Conservation (phyloP, 305 asterid genomes). For the Fraxinus xanthoxyloides region DNA sequence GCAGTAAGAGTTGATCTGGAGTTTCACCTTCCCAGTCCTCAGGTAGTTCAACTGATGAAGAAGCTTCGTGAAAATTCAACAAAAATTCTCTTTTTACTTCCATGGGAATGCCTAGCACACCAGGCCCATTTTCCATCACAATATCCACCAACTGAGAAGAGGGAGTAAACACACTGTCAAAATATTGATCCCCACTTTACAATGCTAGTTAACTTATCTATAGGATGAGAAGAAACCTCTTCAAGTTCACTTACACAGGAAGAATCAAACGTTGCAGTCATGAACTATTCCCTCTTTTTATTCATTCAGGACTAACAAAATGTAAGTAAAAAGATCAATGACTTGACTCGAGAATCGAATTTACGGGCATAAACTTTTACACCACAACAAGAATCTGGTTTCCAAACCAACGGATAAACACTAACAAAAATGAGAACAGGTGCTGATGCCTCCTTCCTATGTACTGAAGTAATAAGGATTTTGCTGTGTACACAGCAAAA, state of each 20-base stretch:
- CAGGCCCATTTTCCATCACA: constrained; percentile 67
- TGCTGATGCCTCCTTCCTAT: background rate
- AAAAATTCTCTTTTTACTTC: constrained; percentile 71
- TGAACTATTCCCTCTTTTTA: background rate
- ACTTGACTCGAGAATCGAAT: background rate
- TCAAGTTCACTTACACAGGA: background rate
- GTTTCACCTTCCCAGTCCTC: constrained; percentile 95
- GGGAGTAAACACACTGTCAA: constrained; percentile 15
- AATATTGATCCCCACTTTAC: background rate
- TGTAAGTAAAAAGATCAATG: background rate
- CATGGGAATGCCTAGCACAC: constrained; percentile 59
- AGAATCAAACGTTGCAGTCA: background rate
- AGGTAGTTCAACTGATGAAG: constrained; percentile 59
- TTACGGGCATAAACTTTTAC: background rate
- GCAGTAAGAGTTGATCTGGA: constrained; percentile 72
- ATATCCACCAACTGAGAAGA: constrained; percentile 71
- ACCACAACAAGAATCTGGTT: background rate
- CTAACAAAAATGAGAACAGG: background rate
- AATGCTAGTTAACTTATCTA: background rate
- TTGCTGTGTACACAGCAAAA: no score
- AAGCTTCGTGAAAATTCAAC: constrained; percentile 71
- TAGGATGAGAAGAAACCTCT: background rate
- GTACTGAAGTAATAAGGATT: background rate
- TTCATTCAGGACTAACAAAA: background rate
- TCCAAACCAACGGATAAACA: background rate